phyloP scores from a whole-genome alignment of 345 rosid species.

The Ricinus communis region DNA sequence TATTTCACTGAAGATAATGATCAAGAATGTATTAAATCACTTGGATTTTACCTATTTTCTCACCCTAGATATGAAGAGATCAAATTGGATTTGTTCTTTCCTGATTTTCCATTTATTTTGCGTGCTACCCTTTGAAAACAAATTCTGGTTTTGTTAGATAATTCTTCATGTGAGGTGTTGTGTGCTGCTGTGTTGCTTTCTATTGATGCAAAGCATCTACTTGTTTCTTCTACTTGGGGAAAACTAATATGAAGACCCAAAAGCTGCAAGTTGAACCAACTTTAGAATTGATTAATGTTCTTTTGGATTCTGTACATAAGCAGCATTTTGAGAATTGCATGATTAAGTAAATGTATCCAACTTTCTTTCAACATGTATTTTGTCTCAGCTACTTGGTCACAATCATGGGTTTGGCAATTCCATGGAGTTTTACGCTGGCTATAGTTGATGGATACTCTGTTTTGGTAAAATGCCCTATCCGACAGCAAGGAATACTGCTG shows the following conservation, averaged over 20 bases:
- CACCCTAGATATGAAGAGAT: background rate
- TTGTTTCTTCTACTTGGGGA: too few species aligned
- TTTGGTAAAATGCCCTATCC: slow-evolving; percentile 58
- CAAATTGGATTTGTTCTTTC: background rate
- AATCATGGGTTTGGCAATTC: slow-evolving; percentile 82
- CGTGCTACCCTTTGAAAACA: background rate
- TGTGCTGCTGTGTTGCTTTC: too few species aligned
- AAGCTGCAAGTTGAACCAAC: too few species aligned
- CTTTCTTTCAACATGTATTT: background rate
- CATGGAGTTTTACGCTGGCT: slow-evolving; percentile 83
- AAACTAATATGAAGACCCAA: too few species aligned
- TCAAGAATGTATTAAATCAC: background rate
- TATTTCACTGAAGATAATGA: background rate
- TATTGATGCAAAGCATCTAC: too few species aligned
- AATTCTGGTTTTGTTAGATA: background rate
- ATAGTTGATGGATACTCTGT: slow-evolving; percentile 77
- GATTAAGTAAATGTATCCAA: too few species aligned
- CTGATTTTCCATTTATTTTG: background rate
- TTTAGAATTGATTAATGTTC: too few species aligned
- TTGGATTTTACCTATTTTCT: too few species aligned
- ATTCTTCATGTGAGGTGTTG: too few species aligned
- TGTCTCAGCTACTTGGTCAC: slow-evolving; percentile 72
- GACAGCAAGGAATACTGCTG: slow-evolving; percentile 55
- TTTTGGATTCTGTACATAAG: too few species aligned
- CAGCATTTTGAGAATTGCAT: too few species aligned